Base-by-base conservation (phyloP, 192 early-diverging fungal species). In the Backusella macrospora region DNA sequence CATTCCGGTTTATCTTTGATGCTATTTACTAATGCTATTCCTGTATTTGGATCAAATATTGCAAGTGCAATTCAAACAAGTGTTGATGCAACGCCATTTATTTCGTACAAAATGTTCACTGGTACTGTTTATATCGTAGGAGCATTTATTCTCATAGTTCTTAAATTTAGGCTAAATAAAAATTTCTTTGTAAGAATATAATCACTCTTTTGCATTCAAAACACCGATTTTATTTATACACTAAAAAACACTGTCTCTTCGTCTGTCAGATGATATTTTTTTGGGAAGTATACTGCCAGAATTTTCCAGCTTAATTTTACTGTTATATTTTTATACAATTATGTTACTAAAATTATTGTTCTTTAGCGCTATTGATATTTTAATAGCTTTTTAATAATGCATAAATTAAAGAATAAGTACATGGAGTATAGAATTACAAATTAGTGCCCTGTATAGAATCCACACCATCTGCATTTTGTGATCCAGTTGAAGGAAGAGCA, bases 71-170 rank as follows among this genome's bases (percentile, higher is more conserved):
- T 81, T 8, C 67, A 81, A 55, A n/a, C 70, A 8, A 77, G 71
- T 47, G 62, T 81, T 6, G 37, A 48, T 7, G 73, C 81, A 0
- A 52, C 72, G 6, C 62, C 76, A 1, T 78, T 65, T 16, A 76
- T 84, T 55, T 69, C 75, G 34, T 72, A 84, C 14, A 81, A 82
- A 72, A 78, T 86, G 75, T 86, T 80, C 74, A 62, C 77, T 23
- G 75, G 79, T 18, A 64, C 59, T 45, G 29, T 47, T 13, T 77
- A 77, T 68, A 14, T 72, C 3, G 2, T 67, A 14, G 68, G 40
- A 6, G 62, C 64, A 6, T 5, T 71, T 4, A 3, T 77, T 67
- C 26, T 77, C 3, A 8, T 66, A 18, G 34, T 67, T 15, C 47
- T 77, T 18, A 77, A 72, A 47, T 48, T 77, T 5, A 52, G 76